These are phyloP conservation scores for Ailanthus altissimus DNA, from an alignment of 345 rosid genomes.

Conservation along the genomic window DNA sequence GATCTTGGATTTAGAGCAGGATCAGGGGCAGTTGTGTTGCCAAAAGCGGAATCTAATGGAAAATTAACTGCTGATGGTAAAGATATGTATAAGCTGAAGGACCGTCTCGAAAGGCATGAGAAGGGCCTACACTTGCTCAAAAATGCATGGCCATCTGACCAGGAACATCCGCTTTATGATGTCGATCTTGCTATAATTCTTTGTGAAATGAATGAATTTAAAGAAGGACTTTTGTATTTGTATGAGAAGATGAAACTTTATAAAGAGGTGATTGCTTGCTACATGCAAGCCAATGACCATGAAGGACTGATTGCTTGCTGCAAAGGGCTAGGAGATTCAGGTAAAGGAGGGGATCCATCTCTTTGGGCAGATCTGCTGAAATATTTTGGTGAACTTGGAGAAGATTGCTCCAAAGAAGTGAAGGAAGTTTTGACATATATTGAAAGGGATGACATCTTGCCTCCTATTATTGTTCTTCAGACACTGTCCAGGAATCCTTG, in stretches of 20 bases:
- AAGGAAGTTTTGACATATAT: slow-evolving; percentile 87
- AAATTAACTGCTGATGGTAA: slow-evolving; percentile 39
- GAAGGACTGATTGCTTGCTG: slow-evolving; percentile 95
- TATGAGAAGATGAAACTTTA: slow-evolving; percentile 96
- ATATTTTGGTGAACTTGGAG: slow-evolving; percentile 97
- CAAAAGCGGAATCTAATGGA: slow-evolving; percentile 46
- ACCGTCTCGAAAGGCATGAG: slow-evolving; percentile 55
- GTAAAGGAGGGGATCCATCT: slow-evolving; percentile 88
- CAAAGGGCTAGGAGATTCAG: slow-evolving; percentile 91
- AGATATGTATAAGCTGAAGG: slow-evolving; percentile 42
- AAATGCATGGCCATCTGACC: slow-evolving; percentile 79
- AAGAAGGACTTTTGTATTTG: slow-evolving; percentile 79
- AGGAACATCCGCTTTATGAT: slow-evolving; percentile 91
- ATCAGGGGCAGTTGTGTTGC: slow-evolving; percentile 27
- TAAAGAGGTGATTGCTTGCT: slow-evolving; percentile 97
- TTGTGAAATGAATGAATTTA: slow-evolving; percentile 92
- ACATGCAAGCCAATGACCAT: slow-evolving; percentile 95
- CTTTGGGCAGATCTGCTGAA: slow-evolving; percentile 99
- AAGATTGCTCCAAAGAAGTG: slow-evolving; percentile 97
- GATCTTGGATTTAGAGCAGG: slow-evolving; percentile 46
- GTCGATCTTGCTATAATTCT: slow-evolving; percentile 96
- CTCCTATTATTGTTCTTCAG: slow-evolving; percentile 96
- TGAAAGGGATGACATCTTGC: slow-evolving; percentile 92
- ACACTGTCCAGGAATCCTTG: slow-evolving; percentile 87
- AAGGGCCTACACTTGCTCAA: slow-evolving; percentile 79